A percentile compares a stretch with the other conserved stretches of the same genome.
These are phyloP conservation scores for Ustilago xerochloae DNA, from an alignment of 1,284 basidiomycete genomes.

Conservation along the genomic window DNA sequence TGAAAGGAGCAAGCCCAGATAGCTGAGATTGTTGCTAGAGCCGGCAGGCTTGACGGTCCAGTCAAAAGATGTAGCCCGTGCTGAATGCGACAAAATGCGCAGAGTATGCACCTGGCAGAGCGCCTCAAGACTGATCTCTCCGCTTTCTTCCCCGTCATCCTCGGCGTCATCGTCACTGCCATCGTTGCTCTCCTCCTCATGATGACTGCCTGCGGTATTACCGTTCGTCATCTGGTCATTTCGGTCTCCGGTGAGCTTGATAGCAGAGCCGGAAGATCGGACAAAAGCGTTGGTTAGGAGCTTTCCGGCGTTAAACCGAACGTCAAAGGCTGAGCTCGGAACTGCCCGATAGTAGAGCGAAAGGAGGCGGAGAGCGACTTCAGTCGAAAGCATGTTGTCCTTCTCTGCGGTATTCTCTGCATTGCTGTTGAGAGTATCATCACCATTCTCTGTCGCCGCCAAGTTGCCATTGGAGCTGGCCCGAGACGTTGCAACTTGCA, in stretches of 20 bases:
- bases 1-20: conserved; percentile 50
- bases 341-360: conserved; percentile 84
- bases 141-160: conserved; percentile 62
- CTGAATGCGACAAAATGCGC: conserved; percentile 67
- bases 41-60: conserved; percentile 75
- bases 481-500: conserved; percentile 58
- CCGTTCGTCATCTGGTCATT: conserved; percentile 2
- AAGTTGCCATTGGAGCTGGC: conserved; percentile 2
- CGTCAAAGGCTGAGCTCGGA: conserved; percentile 79
- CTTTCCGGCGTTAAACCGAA: conserved; percentile 86
- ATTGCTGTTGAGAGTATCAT: not conserved
- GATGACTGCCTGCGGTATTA: not conserved
- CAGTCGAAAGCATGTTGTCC: conserved; percentile 76
- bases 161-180: conserved; percentile 47
- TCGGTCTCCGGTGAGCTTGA: not conserved
- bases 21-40: conserved; percentile 69
- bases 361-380: conserved; percentile 81
- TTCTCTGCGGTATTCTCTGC: conserved; percentile 29
- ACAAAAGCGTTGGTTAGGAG: conserved; percentile 74
- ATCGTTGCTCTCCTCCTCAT: not conserved
- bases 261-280: not conserved
- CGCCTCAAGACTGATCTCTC: conserved; percentile 73
- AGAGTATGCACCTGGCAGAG: conserved; percentile 82
- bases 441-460: not conserved
- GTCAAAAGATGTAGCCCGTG: conserved; percentile 71